Percentiles rank a stretch among this genome's conserved stretches.
Evolutionary conservation across 2,329 filamentous ascomycete species (phyloP).

Genomic region (Thermomyces lanuginosus): DNA sequence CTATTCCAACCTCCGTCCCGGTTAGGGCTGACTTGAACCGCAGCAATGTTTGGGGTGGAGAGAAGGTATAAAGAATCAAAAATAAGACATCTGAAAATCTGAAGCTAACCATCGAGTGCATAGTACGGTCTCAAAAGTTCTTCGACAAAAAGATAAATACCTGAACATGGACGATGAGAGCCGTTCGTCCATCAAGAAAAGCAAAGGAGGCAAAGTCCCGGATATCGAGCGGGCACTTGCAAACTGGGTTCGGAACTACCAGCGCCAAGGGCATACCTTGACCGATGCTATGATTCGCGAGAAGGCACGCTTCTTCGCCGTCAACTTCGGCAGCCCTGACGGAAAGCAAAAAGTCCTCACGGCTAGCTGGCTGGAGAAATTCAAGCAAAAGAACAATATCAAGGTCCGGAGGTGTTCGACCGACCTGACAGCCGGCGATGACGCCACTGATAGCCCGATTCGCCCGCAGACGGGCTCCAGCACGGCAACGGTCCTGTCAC

Average conservation of each 20-base stretch:
- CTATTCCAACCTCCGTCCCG: too few relatives aligned
- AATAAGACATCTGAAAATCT: not conserved
- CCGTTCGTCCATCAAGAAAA: slow-evolving; percentile 62
- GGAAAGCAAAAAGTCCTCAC: slow-evolving; percentile 55
- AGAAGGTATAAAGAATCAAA: slow-evolving; percentile 53
- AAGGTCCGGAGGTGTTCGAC: slow-evolving; percentile 38
- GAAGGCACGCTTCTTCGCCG: slow-evolving; percentile 67
- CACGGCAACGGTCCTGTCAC: too few relatives aligned
- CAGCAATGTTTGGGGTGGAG: slow-evolving; percentile 85
- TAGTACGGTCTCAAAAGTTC: slow-evolving; percentile 96
- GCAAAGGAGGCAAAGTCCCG: slow-evolving; percentile 69
- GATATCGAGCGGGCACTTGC: slow-evolving; percentile 84
- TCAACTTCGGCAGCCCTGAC: slow-evolving; percentile 54
- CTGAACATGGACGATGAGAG: slow-evolving; percentile 65
- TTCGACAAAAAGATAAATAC: slow-evolving; percentile 90
- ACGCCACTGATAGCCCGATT: slow-evolving; percentile 46
- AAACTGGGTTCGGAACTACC: slow-evolving; percentile 72
- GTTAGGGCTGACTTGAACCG: slow-evolving; percentile 9
- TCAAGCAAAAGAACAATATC: slow-evolving; percentile 73
- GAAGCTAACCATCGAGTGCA: slow-evolving; percentile 2
- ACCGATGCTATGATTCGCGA: slow-evolving; percentile 71
- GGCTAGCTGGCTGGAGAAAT: slow-evolving; percentile 76
- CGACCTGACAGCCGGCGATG: slow-evolving; percentile 43
- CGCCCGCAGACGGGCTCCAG: slow-evolving; percentile 40
- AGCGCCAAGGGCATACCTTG: slow-evolving; percentile 56